Conservation (phyloP, 306 rosid species). For the Styphnolobium japonicum region DNA sequence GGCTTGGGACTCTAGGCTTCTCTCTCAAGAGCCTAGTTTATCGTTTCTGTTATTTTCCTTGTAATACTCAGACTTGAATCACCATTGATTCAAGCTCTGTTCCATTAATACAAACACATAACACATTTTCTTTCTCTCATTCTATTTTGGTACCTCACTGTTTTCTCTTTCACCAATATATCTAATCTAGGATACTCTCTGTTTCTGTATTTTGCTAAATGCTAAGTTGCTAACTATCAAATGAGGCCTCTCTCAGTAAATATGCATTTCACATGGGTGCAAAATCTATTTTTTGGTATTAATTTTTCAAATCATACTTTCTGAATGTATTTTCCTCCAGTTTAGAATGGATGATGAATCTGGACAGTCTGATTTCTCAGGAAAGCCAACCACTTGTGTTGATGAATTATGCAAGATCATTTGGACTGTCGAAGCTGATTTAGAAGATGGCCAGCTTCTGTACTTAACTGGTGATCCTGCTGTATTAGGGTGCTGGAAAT, state of each 20-base stretch:
- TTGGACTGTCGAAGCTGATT: conserved; percentile 83
- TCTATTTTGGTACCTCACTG: no score
- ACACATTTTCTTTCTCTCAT: no score
- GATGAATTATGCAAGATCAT: conserved; percentile 59
- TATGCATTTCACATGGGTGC: not conserved
- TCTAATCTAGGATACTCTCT: no score
- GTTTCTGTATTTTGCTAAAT: conserved; percentile 6
- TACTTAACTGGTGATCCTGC: conserved; percentile 82
- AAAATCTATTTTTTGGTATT: not conserved
- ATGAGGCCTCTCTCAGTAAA: conserved; percentile 1
- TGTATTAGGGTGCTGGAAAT: conserved; percentile 88
- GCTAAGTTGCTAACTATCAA: not conserved
- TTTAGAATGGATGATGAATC: conserved; percentile 49
- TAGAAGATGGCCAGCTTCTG: conserved; percentile 73
- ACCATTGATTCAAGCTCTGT: no score
- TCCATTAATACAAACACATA: no score
- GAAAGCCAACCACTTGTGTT: conserved; percentile 40
- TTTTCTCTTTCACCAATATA: no score
- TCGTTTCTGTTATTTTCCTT: no score
- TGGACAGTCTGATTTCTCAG: conserved; percentile 47
- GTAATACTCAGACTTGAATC: no score
- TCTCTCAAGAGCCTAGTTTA: no score
- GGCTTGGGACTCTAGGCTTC: no score
- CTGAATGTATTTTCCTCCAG: conserved; percentile 3
- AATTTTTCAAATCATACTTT: conserved; percentile 18